Conservation (phyloP, 1,284 basidiomycete species). For the Coriolopsis trogii region DNA sequence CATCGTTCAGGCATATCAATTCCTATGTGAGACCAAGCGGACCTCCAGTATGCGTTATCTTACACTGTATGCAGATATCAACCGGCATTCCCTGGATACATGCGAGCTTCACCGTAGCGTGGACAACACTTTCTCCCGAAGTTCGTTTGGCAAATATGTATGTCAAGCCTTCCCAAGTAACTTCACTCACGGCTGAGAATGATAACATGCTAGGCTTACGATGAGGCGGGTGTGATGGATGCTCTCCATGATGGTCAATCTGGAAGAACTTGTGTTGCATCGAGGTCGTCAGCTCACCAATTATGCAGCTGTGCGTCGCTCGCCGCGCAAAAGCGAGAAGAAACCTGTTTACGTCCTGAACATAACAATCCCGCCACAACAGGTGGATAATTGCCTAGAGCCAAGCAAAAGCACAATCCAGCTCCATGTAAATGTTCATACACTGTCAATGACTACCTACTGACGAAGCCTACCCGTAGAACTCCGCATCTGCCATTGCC, state of each 20-base stretch:
- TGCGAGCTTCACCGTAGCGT: constrained; percentile 76
- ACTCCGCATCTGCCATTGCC: constrained; percentile 50
- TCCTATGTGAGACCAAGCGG: constrained; percentile 64
- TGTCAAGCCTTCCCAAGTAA: constrained; percentile 10
- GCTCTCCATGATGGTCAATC: constrained; percentile 44
- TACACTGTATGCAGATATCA: constrained; percentile 63
- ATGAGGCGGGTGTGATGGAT: constrained; percentile 57
- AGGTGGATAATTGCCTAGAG: constrained; percentile 79
- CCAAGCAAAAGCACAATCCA: constrained; percentile 73
- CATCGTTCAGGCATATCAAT: constrained; percentile 69
- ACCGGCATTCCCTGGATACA: constrained; percentile 70
- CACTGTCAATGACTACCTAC: neutral
- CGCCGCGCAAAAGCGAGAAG: constrained; percentile 76
- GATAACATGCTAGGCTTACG: constrained; percentile 51
- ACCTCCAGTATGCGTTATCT: neutral
- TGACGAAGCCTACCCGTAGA: constrained; percentile 39
- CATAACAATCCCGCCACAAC: constrained; percentile 61
- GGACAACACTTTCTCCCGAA: constrained; percentile 64
- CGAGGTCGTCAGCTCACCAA: too few species aligned
- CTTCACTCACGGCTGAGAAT: neutral
- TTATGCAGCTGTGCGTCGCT: constrained; percentile 55
- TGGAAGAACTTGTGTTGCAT: too few species aligned
- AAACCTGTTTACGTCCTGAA: constrained; percentile 83
- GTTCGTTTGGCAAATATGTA: constrained; percentile 74
- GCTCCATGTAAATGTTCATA: constrained; percentile 55